Percentiles rank a stretch among this genome's conserved stretches.
Conservation (phyloP, 2,329 filamentous ascomycete genomes). For the Botrytis squamosa region DNA sequence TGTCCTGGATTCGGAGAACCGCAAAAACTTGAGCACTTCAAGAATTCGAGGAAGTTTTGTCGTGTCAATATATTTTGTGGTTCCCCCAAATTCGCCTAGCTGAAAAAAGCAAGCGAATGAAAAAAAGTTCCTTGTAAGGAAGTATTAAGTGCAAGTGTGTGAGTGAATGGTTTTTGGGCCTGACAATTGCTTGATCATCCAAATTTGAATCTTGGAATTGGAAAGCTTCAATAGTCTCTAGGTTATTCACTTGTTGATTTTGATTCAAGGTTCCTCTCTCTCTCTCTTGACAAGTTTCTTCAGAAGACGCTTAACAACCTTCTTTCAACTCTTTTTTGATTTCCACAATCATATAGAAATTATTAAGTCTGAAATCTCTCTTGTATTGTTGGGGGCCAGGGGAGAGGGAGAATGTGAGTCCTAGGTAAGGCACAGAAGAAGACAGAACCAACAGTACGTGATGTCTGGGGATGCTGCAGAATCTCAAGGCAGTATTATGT, state of each 20-base stretch:
- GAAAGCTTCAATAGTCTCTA: background rate
- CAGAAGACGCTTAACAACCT: background rate
- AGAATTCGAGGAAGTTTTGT: constrained; percentile 20
- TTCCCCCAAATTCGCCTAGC: constrained; percentile 20
- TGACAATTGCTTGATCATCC: background rate
- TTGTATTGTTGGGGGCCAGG: background rate
- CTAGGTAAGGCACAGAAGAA: background rate
- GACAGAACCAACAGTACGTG: background rate
- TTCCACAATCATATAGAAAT: no score
- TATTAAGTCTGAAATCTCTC: no score
- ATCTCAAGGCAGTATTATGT: constrained; percentile 18
- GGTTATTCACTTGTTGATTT: background rate
- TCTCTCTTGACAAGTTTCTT: background rate
- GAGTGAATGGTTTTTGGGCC: background rate
- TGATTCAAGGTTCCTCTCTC: background rate
- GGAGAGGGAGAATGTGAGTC: background rate
- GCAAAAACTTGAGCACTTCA: constrained; percentile 19
- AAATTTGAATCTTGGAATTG: no score
- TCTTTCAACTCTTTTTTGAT: background rate
- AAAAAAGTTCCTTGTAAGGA: constrained; percentile 8
- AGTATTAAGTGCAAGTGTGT: background rate
- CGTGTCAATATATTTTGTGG: constrained; percentile 24
- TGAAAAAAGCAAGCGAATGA: constrained; percentile 22
- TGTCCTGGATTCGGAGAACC: constrained; percentile 10
- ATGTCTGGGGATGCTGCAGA: constrained; percentile 1